Base-by-base conservation (phyloP, 164 flowering plant genomes). In the Paratinospora sagittata region DNA sequence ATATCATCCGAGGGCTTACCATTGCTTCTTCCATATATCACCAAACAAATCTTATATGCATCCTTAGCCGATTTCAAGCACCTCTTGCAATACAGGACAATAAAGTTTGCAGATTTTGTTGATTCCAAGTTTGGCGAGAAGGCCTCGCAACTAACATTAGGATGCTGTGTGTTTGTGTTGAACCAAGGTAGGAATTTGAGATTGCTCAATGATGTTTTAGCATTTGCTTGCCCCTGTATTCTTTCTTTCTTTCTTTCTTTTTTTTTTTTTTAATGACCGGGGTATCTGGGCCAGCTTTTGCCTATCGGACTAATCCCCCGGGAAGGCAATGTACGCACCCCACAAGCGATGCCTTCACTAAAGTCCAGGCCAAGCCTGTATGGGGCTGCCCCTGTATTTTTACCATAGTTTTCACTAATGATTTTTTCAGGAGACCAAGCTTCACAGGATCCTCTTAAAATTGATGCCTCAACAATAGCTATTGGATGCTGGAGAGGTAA, bases 1-100 rank as follows among this genome's bases (percentile, higher is more conserved):
- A 90, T 96, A 84, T 91, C 99, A 16, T 96, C 99, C 0, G 99
- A 96, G 82, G 99, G 97, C 75, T 79, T 96, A 82, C 96, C 98
- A 6, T 68, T 92, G 81, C 85, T 96, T 70, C 90, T 96, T 70
- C 97, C 99, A n/a, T 81, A 86, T 79, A 85, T 96, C 68, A 88
- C 88, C 70, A 91, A 90, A 71, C 98, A 96, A 82, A 84, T 92
- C 43, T 74, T 89, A 16, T 66, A 64, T 63, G 92, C 92, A 55
- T 79, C 92, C 26, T 66, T 77, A 1, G 75, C 79, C 3, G 97
- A 92, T 73, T 93, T 96, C 82, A 86, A 88, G 85, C 98, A 90
- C 79, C 94, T 96, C 34, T 76, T 96, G 81, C 90, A 86, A 63
- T 89, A 90, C 63, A 90, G 82, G 77, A 74, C 85, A 26, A 81